These are phyloP conservation scores for Chytriomyces sp. DNA, from an alignment of 192 early-diverging fungal species.

Conservation along the genomic window DNA sequence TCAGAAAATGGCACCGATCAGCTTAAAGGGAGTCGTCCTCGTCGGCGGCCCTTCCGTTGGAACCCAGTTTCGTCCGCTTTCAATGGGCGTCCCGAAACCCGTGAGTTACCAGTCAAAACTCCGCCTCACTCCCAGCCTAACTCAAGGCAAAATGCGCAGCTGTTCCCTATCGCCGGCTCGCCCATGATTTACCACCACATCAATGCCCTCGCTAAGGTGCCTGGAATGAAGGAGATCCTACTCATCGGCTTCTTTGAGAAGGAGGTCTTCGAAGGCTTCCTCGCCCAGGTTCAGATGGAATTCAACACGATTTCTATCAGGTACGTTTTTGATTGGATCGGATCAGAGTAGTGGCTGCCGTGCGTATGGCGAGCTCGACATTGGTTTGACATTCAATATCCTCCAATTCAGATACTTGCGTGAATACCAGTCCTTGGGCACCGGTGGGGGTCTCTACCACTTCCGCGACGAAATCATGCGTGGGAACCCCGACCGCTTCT, in stretches of 20 bases:
- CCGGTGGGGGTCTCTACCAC: conserved; percentile 96
- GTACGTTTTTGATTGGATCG: conserved; percentile 44
- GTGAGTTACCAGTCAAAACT: neutral
- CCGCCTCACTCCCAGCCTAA: neutral
- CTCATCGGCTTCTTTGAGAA: conserved; percentile 98
- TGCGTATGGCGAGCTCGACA: conserved; percentile 59
- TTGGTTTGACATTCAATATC: conserved; percentile 71
- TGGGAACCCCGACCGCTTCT: conserved; percentile 87
- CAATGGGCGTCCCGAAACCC: conserved; percentile 95
- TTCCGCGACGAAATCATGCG: conserved; percentile 97
- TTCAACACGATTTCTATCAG: conserved; percentile 85
- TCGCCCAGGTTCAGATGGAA: conserved; percentile 82
- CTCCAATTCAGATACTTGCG: conserved; percentile 78
- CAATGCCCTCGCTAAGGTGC: conserved; percentile 83
- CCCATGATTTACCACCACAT: conserved; percentile 99
- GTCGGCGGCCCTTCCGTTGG: conserved; percentile 97
- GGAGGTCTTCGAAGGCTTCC: conserved; percentile 85
- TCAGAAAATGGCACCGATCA: neutral
- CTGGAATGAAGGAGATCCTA: conserved; percentile 89
- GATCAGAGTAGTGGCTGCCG: neutral
- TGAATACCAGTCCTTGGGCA: conserved; percentile 96
- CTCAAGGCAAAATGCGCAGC: conserved; percentile 19
- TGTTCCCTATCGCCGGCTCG: conserved; percentile 95
- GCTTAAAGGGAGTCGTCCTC: conserved; percentile 87
- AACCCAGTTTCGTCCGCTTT: conserved; percentile 96